A percentile compares a stretch with the other conserved stretches of the same genome.
These are phyloP conservation scores for Monosporascus sp. DNA, from an alignment of 2,329 filamentous ascomycete species.

Conservation along the genomic window DNA sequence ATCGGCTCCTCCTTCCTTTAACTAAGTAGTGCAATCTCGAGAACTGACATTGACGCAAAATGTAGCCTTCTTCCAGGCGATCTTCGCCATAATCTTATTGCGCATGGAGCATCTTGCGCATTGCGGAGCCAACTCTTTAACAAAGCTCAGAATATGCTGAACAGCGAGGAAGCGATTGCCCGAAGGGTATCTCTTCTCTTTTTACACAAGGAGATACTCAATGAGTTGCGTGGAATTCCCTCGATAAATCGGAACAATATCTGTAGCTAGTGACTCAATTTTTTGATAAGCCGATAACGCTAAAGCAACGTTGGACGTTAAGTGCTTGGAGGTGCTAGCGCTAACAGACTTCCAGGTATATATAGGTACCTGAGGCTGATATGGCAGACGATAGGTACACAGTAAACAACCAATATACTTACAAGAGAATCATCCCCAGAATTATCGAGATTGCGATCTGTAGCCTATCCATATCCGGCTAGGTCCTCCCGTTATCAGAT, in stretches of 20 bases:
- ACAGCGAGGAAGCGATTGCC: neutral
- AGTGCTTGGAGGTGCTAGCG: no score
- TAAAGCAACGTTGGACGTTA: neutral
- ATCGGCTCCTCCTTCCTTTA: neutral
- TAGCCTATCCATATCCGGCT: no score
- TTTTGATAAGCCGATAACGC: neutral
- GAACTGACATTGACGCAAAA: conserved; percentile 29
- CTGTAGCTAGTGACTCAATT: neutral
- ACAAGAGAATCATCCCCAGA: no score
- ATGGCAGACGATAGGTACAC: no score
- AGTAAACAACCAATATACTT: no score
- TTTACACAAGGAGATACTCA: no score
- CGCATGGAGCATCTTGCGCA: conserved; percentile 17
- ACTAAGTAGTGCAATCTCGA: neutral
- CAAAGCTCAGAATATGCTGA: neutral
- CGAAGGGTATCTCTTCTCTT: no score
- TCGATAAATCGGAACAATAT: neutral
- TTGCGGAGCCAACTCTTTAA: neutral
- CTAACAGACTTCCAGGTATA: no score
- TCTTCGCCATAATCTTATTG: conserved; percentile 35
- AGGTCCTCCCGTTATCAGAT: no score
- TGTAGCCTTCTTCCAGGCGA: conserved; percentile 34
- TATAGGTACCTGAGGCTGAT: no score
- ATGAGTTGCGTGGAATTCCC: neutral
- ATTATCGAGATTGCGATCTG: no score